Percentiles rank a stretch among this genome's conserved stretches.
Conservation (phyloP, 2,329 filamentous ascomycete genomes). For the Penicillium sp. region DNA sequence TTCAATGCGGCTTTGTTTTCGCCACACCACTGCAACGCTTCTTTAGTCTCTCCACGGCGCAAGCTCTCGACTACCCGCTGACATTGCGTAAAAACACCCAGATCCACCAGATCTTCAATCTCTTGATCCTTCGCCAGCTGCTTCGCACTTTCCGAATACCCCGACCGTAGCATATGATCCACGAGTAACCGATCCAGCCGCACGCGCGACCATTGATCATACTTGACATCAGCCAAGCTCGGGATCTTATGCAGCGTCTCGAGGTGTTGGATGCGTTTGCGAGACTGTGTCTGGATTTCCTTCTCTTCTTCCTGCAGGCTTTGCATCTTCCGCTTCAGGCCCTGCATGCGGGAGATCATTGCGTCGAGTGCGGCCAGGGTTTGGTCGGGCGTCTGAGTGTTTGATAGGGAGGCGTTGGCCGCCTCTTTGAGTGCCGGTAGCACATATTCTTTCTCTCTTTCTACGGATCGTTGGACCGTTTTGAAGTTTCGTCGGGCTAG, state of each 20-base stretch:
- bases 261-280: slow-evolving; percentile 73
- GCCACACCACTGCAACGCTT: slow-evolving; percentile 82
- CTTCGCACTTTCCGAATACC: slow-evolving; percentile 72
- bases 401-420: slow-evolving; percentile 60
- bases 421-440: slow-evolving; percentile 49
- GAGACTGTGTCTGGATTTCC: slow-evolving; percentile 67
- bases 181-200: slow-evolving; percentile 79
- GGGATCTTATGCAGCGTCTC: slow-evolving; percentile 74
- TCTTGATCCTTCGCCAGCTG: slow-evolving; percentile 69
- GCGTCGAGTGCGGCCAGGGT: slow-evolving; percentile 76
- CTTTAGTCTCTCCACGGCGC: slow-evolving; percentile 63
- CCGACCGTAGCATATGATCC: slow-evolving; percentile 84
- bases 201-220: slow-evolving; percentile 81
- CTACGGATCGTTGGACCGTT: slow-evolving; percentile 53
- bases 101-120: slow-evolving; percentile 78
- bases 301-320: slow-evolving; percentile 73
- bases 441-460: slow-evolving; percentile 47
- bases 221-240: slow-evolving; percentile 83
- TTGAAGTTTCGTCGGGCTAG: slow-evolving; percentile 93
- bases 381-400: slow-evolving; percentile 60
- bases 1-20: slow-evolving; percentile 91
- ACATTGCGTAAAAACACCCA: slow-evolving; percentile 81
- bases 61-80: slow-evolving; percentile 72
- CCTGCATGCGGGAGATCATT: slow-evolving; percentile 80
- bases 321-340: slow-evolving; percentile 80